These are phyloP conservation scores for Chrysophaeum taylorii DNA, from an alignment of 352 stramenopile genomes.

Conservation along the genomic window DNA sequence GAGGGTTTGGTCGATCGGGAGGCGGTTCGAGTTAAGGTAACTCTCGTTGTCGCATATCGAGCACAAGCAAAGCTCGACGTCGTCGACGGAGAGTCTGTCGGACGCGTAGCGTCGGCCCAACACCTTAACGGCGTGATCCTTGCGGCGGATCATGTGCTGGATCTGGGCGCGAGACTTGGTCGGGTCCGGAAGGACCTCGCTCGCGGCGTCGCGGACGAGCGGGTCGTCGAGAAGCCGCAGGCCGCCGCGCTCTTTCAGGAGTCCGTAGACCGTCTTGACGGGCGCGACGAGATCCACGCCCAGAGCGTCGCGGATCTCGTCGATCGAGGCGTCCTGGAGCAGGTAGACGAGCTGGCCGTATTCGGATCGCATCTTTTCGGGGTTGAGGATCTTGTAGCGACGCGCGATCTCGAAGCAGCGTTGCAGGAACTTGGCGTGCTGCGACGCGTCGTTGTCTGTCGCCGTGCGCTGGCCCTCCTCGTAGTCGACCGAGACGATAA, in stretches of 20 bases:
- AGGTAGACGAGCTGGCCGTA: conserved; percentile 92
- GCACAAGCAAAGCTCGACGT: conserved; percentile 86
- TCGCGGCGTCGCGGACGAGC: conserved; percentile 76
- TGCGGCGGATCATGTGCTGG: conserved; percentile 76
- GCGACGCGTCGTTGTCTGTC: conserved; percentile 41
- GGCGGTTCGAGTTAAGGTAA: conserved; percentile 89
- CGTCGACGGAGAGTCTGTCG: conserved; percentile 47
- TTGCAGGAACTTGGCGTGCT: conserved; percentile 70
- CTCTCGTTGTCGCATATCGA: conserved; percentile 92
- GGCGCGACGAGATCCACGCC: conserved; percentile 62
- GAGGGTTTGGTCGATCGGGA: conserved; percentile 91
- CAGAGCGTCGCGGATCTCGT: conserved; percentile 63
- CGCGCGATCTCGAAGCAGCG: conserved; percentile 76
- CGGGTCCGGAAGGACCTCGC: conserved; percentile 75
- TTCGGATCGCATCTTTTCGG: conserved; percentile 89
- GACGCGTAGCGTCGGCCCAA: conserved; percentile 61
- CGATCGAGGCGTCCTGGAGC: conserved; percentile 72
- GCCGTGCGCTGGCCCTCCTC: conserved; percentile 64
- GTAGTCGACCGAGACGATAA: conserved; percentile 79
- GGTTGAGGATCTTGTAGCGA: conserved; percentile 96
- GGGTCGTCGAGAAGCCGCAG: conserved; percentile 65
- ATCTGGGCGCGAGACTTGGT: conserved; percentile 72
- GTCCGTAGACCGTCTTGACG: conserved; percentile 75
- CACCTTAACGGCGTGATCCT: conserved; percentile 72
- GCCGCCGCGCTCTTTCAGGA: conserved; percentile 57